These are phyloP conservation scores for Colletotrichum falcatum DNA, from an alignment of 2,329 filamentous ascomycete genomes.

Conservation along the genomic window DNA sequence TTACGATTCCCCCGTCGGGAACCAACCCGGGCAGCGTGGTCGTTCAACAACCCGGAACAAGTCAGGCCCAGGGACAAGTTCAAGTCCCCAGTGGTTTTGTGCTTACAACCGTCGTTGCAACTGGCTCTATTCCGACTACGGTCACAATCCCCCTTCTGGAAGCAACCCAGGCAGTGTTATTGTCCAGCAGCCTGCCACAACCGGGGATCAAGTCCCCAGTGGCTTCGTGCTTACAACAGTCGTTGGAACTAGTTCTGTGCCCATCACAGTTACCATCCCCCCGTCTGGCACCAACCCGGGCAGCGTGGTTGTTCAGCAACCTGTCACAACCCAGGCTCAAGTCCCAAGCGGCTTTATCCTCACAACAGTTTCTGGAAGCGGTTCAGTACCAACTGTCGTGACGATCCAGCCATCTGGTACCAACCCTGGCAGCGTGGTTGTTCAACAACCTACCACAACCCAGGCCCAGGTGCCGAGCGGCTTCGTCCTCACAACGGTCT, in stretches of 20 bases:
- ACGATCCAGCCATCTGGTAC: constrained; percentile 10
- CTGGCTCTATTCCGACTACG: neutral
- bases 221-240: neutral
- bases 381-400: neutral
- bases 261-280: neutral
- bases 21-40: neutral
- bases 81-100: neutral
- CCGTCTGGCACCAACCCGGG: neutral
- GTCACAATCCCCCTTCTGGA: constrained; percentile 11
- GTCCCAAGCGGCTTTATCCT: neutral
- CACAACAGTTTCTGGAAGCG: neutral
- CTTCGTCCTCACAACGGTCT: neutral
- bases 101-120: neutral
- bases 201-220: neutral
- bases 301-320: neutral
- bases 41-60: neutral
- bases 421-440: constrained; percentile 10
- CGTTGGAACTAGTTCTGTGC: neutral
- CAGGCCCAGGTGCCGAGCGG: neutral
- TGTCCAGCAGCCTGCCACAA: neutral
- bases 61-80: no score
- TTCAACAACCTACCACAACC: neutral
- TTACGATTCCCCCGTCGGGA: neutral
- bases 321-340: neutral
- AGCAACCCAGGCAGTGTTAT: constrained; percentile 9